A percentile compares a stretch with the other conserved stretches of the same genome.
These are phyloP conservation scores for Penicillium robsamsonii DNA, from an alignment of 495 filamentous ascomycete species.

Conservation along the genomic window DNA sequence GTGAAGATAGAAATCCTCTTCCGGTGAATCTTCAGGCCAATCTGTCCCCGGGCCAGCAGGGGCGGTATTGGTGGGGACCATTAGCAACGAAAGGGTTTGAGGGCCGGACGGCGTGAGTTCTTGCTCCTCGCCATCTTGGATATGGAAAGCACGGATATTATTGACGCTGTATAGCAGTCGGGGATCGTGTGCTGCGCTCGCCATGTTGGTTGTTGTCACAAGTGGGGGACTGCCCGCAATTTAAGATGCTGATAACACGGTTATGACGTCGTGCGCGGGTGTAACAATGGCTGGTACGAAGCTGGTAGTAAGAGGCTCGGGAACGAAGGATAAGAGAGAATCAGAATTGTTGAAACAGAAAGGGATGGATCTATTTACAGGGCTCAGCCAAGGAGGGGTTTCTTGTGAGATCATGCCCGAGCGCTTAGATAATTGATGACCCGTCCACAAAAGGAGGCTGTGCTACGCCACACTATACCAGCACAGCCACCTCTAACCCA, in stretches of 20 bases:
- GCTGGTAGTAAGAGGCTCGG: background rate
- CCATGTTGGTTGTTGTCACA: constrained; percentile 12
- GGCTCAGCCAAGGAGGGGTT: constrained; percentile 19
- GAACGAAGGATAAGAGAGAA: background rate
- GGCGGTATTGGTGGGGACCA: constrained; percentile 82
- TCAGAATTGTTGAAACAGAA: constrained; percentile 1
- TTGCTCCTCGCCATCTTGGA: constrained; percentile 82
- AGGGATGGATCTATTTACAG: constrained; percentile 7
- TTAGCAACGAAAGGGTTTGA: constrained; percentile 85
- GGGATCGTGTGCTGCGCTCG: constrained; percentile 54
- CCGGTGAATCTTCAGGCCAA: constrained; percentile 63
- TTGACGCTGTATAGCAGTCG: constrained; percentile 79
- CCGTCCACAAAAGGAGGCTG: constrained; percentile 5
- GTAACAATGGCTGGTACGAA: background rate
- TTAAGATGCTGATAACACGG: constrained; percentile 16
- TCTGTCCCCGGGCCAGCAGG: constrained; percentile 36
- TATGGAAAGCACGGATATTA: constrained; percentile 81
- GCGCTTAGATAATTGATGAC: constrained; percentile 31
- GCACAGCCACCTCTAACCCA: constrained; percentile 14
- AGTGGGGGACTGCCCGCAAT: constrained; percentile 4
- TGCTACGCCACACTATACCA: constrained; percentile 19
- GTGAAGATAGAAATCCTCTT: constrained; percentile 95
- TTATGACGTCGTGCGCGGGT: constrained; percentile 18
- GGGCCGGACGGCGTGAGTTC: constrained; percentile 79
- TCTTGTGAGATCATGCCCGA: constrained; percentile 23